Percentiles rank a stretch among this genome's conserved stretches.
Conservation (phyloP, 1,284 basidiomycete genomes). For the Limonomyces culmigenus region DNA sequence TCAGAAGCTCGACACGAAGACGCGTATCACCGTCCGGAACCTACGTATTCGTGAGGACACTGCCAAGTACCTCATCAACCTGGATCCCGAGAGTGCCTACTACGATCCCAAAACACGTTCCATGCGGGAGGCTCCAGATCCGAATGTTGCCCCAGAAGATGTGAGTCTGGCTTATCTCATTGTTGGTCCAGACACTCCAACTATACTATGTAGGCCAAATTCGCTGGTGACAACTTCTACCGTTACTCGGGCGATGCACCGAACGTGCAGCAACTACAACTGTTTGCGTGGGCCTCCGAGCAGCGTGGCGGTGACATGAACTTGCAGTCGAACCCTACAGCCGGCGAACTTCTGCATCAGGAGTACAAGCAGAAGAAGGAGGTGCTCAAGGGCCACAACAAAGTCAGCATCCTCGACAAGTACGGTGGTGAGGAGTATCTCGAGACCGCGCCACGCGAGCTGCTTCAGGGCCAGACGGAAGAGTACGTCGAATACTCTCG, state of each 20-base stretch:
- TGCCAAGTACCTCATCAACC: conserved; percentile 95
- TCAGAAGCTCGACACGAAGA: conserved; percentile 95
- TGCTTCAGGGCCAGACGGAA: conserved; percentile 89
- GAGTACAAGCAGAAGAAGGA: conserved; percentile 91
- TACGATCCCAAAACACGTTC: conserved; percentile 99
- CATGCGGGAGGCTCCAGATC: conserved; percentile 92
- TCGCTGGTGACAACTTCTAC: conserved; percentile 94
- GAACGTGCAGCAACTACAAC: conserved; percentile 80
- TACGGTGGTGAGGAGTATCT: conserved; percentile 95
- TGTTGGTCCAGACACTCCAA: too few species aligned
- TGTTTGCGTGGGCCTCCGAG: conserved; percentile 96
- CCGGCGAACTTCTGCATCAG: conserved; percentile 81
- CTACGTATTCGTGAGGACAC: conserved; percentile 98
- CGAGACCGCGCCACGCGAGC: conserved; percentile 73
- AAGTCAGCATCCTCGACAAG: conserved; percentile 73
- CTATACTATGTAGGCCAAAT: conserved; percentile 68
- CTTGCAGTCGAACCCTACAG: conserved; percentile 91
- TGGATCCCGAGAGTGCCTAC: conserved; percentile 91
- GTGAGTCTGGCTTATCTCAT: conserved; percentile 23
- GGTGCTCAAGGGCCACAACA: conserved; percentile 72
- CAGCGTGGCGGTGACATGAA: conserved; percentile 90
- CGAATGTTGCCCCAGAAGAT: conserved; percentile 69
- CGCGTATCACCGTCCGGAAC: conserved; percentile 95
- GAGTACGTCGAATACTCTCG: conserved; percentile 96
- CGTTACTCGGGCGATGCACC: conserved; percentile 84